Conservation (phyloP, 345 rosid species). For the Erucastrum elatum region DNA sequence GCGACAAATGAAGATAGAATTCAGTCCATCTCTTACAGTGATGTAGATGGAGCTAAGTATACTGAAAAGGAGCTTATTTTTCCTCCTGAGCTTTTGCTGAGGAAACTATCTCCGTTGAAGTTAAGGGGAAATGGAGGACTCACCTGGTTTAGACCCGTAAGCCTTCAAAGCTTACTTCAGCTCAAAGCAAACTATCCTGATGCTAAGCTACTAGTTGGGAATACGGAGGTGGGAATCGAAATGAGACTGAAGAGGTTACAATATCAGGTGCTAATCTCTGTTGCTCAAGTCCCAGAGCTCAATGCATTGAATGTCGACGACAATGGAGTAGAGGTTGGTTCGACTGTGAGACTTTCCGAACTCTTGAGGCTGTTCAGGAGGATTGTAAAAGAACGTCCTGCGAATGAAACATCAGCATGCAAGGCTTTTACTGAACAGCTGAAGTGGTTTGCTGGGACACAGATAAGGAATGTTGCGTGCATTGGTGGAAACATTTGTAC, state of each 20-base stretch:
- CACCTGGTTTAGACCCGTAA: not conserved
- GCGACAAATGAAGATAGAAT: constrained; percentile 36
- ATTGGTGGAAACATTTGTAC: not conserved
- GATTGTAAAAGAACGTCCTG: constrained; percentile 52
- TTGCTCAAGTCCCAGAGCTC: constrained; percentile 76
- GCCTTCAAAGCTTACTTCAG: not conserved
- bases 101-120: constrained; percentile 60
- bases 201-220: not conserved
- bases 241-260: not conserved
- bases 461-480: not conserved
- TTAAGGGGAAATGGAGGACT: constrained; percentile 50
- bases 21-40: constrained; percentile 61
- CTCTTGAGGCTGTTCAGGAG: constrained; percentile 59
- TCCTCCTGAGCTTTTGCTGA: constrained; percentile 74
- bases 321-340: constrained; percentile 82
- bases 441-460: constrained; percentile 74
- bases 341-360: constrained; percentile 77
- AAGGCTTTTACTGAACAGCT: constrained; percentile 83
- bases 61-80: constrained; percentile 82
- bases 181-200: not conserved
- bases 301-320: constrained; percentile 61
- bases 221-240: not conserved
- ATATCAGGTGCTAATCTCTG: constrained; percentile 23
- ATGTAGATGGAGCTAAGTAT: constrained; percentile 69
- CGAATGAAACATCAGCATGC: constrained; percentile 74